Conservation (phyloP, 305 asterid genomes). For the Ruellia speciosa region DNA sequence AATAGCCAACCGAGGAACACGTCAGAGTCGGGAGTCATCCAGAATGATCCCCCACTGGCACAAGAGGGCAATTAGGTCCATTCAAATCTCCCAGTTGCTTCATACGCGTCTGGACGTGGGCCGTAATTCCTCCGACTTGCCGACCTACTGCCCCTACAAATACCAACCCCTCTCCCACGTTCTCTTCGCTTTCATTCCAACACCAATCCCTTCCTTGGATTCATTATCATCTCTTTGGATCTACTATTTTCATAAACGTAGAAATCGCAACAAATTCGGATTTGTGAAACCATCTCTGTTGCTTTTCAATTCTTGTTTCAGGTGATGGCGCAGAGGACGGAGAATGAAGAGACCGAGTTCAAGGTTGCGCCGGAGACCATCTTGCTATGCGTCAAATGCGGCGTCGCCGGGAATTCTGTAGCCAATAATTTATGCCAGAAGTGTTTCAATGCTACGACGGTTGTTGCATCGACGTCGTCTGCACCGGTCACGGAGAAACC, state of each 20-base stretch:
- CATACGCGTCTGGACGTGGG: slow-evolving; percentile 59
- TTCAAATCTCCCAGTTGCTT: slow-evolving; percentile 23
- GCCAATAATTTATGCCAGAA: slow-evolving; percentile 47
- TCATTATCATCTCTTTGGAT: background rate
- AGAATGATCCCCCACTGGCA: slow-evolving; percentile 20
- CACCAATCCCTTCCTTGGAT: slow-evolving; percentile 7
- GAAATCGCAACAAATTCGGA: background rate
- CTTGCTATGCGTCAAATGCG: slow-evolving; percentile 55
- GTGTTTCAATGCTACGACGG: slow-evolving; percentile 37
- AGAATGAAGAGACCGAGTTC: slow-evolving; percentile 72
- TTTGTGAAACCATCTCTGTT: background rate
- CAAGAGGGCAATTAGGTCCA: slow-evolving; percentile 42
- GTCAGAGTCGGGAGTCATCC: slow-evolving; percentile 46
- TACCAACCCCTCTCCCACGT: slow-evolving; percentile 15
- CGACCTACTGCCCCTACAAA: slow-evolving; percentile 39
- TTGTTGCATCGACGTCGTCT: slow-evolving; percentile 19
- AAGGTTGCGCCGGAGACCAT: slow-evolving; percentile 64
- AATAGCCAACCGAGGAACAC: slow-evolving; percentile 32
- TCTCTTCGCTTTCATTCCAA: slow-evolving; percentile 8
- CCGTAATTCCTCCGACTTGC: slow-evolving; percentile 45
- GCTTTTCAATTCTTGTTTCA: background rate
- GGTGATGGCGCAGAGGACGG: slow-evolving; percentile 80
- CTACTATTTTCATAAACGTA: background rate
- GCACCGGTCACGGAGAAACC: slow-evolving; percentile 32
- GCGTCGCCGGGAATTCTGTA: slow-evolving; percentile 47